Base-by-base conservation (phyloP, 495 filamentous ascomycete genomes). In the Cryomyces antarcticus region DNA sequence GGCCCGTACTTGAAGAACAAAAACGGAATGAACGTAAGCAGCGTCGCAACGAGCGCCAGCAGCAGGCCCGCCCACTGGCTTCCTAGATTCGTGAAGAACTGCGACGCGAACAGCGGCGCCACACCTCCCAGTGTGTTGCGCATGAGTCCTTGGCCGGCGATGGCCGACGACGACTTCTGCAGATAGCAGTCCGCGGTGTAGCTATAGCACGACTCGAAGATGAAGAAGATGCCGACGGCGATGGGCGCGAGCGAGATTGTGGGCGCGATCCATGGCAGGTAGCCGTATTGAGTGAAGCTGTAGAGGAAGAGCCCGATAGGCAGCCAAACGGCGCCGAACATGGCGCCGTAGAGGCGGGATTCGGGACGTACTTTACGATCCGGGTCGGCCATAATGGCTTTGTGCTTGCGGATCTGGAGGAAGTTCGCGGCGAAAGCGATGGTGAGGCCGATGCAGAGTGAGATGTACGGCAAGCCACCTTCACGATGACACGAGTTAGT, bases 1-100 rank as follows among this genome's bases (percentile, higher is more conserved):
- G 59, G 59, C 5, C 67, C 67, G 31, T 46, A 67, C 42, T 57
- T 65, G 47, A 56, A 46, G 41, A 50, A 47, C 5, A 69, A 38
- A 45, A 59, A 67, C 0, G 65, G 65, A 37, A 65, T 64, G 6
- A 66, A 50, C 5, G 59, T 61, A 42, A 68, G 45, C 0, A 60
- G 17, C 5, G 62, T 63, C 1, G 57, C 65, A 7, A 63, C 48
- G 2, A 67, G 37, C 4, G 62, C 54, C 50, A 68, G 31, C 10
- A 68, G 52, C 34, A 66, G 43, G 12, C 65, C 65, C 2, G 65
- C 63, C 41, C 59, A 68, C 42, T 66, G 60, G 43, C 61, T 41
- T 5, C 46, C 46, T 11, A 49, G 30, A 34, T 45, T 41, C 29
- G 40, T 37, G 37, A 49, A 49, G 46, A 55, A 55, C 27, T 50